A percentile compares a stretch with the other conserved stretches of the same genome.
Evolutionary conservation across 2,329 filamentous ascomycete species (phyloP).

Genomic region (Aureobasidium sp.): DNA sequence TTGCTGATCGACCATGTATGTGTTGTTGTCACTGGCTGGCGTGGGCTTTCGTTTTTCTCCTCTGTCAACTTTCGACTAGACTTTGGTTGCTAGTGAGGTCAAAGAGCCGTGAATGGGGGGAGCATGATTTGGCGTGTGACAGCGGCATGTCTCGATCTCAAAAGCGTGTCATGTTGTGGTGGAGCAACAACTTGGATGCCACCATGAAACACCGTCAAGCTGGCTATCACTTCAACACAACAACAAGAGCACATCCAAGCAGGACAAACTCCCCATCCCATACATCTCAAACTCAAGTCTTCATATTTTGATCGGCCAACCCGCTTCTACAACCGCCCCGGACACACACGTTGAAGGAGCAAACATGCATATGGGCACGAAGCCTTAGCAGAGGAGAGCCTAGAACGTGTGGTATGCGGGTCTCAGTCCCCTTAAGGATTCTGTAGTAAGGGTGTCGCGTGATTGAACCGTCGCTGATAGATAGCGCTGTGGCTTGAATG

Average conservation of each 20-base stretch:
- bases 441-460: background rate
- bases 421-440: background rate
- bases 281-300: background rate
- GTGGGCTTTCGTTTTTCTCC: background rate
- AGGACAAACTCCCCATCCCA: background rate
- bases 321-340: background rate
- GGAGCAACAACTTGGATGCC: too few relatives aligned
- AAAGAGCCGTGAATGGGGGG: too few relatives aligned
- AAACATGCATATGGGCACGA: background rate
- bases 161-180: too few relatives aligned
- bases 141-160: too few relatives aligned
- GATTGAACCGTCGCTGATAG: background rate
- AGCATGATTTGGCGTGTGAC: too few relatives aligned
- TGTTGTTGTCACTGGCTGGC: background rate
- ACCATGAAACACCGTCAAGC: background rate
- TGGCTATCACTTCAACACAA: background rate
- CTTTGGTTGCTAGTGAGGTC: too few relatives aligned
- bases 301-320: background rate
- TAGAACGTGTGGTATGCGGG: background rate
- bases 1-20: background rate
- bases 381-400: background rate
- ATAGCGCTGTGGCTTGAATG: background rate
- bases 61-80: background rate
- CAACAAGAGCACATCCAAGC: background rate
- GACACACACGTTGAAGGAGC: background rate